Evolutionary conservation across 2,329 filamentous ascomycete genomes (phyloP), one percentile per base, ranked within the genome.

Genomic region (Xylaria sp.): DNA sequence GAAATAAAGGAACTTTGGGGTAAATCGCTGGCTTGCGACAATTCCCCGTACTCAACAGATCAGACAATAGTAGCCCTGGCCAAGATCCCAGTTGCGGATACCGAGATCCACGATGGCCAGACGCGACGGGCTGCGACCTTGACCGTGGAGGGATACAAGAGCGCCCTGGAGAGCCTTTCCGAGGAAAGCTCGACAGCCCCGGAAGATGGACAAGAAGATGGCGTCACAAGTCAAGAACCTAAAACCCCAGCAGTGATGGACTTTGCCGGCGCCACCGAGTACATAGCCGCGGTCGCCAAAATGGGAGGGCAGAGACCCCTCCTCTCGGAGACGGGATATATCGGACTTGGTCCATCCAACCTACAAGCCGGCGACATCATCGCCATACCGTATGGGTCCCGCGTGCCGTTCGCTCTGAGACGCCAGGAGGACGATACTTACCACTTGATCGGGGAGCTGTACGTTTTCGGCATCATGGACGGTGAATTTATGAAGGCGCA

Each of bases 401-500:
- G 52, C 4, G 61, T 62, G 17, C 61, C 61, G 2, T 48, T 63
- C 6, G 57, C 59, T 2, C 58, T 63, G 9, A 50, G 61, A 39
- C 44, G 24, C 9, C 37, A 24, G 20, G 41, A 38, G 21, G 47
- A 49, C 6, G 44, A 19, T 19, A 39, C 42, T 1, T 55, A 41
- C 47, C 29, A 48, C 1, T 39, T 62, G 1, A 55, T 63, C 6
- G 59, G 59, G 6, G 59, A 60, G 40, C 50, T 59, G 1, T 63
- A 62, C 29, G 54, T 52, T 4, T 62, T 60, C 20, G 59, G 61
- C 11, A 63, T 63, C 37, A 63, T 63, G 61, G 59, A 63, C 13
- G 61, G 61, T 39, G 61, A 63, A 48, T 63, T 59, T 42, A 63
- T 63, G 61, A 60, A 59, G 37, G 61, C 62, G 29, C 61, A 63